Conservation (phyloP, 441 rosid genomes). For the Geranium incanum region DNA sequence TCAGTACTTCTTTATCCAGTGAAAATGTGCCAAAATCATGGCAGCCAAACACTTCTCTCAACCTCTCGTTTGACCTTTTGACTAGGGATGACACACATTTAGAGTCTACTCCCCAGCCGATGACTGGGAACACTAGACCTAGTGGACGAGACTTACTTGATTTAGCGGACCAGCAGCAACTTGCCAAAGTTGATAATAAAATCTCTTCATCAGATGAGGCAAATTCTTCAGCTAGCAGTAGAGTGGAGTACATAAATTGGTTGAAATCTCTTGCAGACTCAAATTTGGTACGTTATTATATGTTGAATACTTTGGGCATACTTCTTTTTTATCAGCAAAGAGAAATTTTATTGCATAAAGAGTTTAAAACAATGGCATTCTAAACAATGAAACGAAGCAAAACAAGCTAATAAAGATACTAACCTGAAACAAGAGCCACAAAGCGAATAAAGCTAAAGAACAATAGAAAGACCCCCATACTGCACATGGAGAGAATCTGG, state of each 20-base stretch:
- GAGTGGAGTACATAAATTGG: conserved; percentile 48
- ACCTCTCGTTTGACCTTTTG: conserved; percentile 61
- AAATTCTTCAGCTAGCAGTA: conserved; percentile 37
- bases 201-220: conserved; percentile 36
- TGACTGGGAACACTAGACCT: conserved; percentile 33
- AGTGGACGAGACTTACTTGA: conserved; percentile 50
- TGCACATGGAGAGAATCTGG: too few relatives aligned
- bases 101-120: conserved; percentile 49
- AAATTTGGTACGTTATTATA: conserved; percentile 44
- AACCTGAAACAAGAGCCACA: too few relatives aligned
- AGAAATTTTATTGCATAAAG: too few relatives aligned
- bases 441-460: too few relatives aligned
- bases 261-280: conserved; percentile 56
- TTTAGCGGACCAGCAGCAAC: conserved; percentile 55
- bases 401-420: too few relatives aligned
- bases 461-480: too few relatives aligned
- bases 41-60: conserved; percentile 36
- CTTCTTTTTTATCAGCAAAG: background rate
- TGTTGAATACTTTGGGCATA: background rate
- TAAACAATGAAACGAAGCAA: too few relatives aligned
- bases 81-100: conserved; percentile 47
- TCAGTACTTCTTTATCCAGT: conserved; percentile 35
- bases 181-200: conserved; percentile 36
- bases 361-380: too few relatives aligned
- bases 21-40: conserved; percentile 31